Evolutionary conservation across 1,139 yeast genomes (phyloP).

Genomic region (Geotrichum bryndzae): DNA sequence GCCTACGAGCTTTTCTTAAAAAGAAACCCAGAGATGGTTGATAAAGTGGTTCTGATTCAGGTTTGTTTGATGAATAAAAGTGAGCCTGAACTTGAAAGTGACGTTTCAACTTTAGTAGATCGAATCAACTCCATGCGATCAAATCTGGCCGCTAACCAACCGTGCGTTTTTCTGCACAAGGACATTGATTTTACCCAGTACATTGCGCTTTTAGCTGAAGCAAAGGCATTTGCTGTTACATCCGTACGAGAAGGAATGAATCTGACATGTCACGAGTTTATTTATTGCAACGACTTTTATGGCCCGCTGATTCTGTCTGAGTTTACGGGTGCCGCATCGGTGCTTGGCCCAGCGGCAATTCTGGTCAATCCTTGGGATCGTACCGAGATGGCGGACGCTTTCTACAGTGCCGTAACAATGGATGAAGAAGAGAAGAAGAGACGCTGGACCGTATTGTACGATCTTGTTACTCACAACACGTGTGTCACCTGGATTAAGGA

Average conservation of each 20-base stretch:
- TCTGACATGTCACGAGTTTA: conserved; percentile 89
- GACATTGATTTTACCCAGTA: conserved; percentile 88
- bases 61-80: conserved; percentile 59
- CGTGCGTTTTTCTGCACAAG: conserved; percentile 80
- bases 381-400: conserved; percentile 55
- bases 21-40: conserved; percentile 64
- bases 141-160: conserved; percentile 51
- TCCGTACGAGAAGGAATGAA: conserved; percentile 96
- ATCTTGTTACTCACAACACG: conserved; percentile 58
- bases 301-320: conserved; percentile 86
- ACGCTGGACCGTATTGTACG: conserved; percentile 59
- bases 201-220: conserved; percentile 76
- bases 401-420: conserved; percentile 62
- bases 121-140: conserved; percentile 78
- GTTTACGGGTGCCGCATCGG: conserved; percentile 88
- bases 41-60: conserved; percentile 70
- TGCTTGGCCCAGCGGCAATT: conserved; percentile 47
- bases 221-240: conserved; percentile 80
- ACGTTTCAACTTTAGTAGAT: conserved; percentile 70
- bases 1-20: conserved; percentile 79
- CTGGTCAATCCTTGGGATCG: conserved; percentile 90
- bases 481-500: conserved; percentile 67
- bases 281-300: conserved; percentile 65
- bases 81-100: conserved; percentile 50
- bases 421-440: conserved; percentile 46